phyloP scores from a whole-genome alignment of 2,329 filamentous ascomycete genomes.

The Knufia petricola region DNA sequence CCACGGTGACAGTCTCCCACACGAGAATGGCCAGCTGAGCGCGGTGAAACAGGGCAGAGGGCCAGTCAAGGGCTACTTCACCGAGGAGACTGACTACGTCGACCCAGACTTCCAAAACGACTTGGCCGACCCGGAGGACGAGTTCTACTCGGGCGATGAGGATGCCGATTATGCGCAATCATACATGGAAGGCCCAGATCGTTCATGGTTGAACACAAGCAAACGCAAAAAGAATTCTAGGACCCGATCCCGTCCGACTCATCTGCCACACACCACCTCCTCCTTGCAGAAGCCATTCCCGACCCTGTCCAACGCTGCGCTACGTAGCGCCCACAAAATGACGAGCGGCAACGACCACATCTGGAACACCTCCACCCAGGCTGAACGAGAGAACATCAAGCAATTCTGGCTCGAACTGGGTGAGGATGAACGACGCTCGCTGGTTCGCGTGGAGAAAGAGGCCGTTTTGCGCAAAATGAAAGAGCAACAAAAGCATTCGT shows the following conservation, averaged over 20 bases:
- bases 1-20: not conserved
- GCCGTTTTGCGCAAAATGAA: constrained; percentile 99
- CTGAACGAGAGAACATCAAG: constrained; percentile 95
- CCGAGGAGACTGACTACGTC: constrained; percentile 25
- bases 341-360: constrained; percentile 64
- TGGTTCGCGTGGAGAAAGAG: constrained; percentile 98
- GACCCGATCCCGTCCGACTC: constrained; percentile 11
- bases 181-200: constrained; percentile 22
- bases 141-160: constrained; percentile 48
- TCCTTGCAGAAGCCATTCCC: constrained; percentile 33
- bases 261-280: constrained; percentile 21
- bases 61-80: constrained; percentile 24
- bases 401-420: constrained; percentile 94
- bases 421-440: constrained; percentile 85
- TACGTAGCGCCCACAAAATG: constrained; percentile 36
- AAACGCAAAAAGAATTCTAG: constrained; percentile 26
- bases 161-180: constrained; percentile 31
- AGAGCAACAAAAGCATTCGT: constrained; percentile 98
- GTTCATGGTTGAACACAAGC: constrained; percentile 21
- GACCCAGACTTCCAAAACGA: constrained; percentile 33
- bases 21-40: constrained; percentile 15
- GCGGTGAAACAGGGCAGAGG: constrained; percentile 20
- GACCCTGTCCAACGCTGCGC: constrained; percentile 34
- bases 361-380: constrained; percentile 90
- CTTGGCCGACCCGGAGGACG: constrained; percentile 43